Evolutionary conservation across 2,329 filamentous ascomycete genomes (phyloP), one percentile per base, ranked within the genome.

Genomic region (Phyllosticta capitalensis): DNA sequence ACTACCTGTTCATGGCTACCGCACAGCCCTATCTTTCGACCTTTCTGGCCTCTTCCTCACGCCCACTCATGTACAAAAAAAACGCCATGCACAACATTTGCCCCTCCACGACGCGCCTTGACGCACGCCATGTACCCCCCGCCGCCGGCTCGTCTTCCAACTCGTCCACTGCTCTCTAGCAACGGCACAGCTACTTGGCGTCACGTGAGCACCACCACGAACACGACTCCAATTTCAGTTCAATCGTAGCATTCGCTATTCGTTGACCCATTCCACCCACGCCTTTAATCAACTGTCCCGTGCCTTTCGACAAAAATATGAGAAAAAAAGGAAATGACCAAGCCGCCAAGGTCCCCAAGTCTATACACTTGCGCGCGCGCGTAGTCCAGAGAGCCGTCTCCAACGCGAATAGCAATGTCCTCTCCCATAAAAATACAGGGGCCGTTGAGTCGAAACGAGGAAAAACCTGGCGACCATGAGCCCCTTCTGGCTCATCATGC

Each of bases 361-460:
- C 30, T 38, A 38, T 38, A 9, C 30, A 14, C 17, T 38, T n/a
- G n/a, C n/a, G n/a, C n/a, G 30, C 30, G 10, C 5, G 10, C 17
- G 9, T 12, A 38, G 6, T 38, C 30, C 30, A 38, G 30, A 53
- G 30, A 24, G 50, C 56, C 33, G 22, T 58, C 56, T 58, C 56
- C 56, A 28, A 58, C 33, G 33, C 28, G 56, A 12, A 28, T 49
- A 54, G 50, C n/a, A 58, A 49, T 52, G 51, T 26, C 26, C 52
- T 45, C 20, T 59, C 57, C 57, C 57, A 59, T 59, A 59, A 21
- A 38, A 54, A 33, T 59, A 59, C 57, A 59, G 30, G 30, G 30
- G 30, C 30, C 30, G 30, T 38, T 12, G 30, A 38, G 30, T 38
- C 5, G 30, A 38, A 14, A 38, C 30, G 30, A 19, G n/a, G 33